These are phyloP conservation scores for Alloteropsis angusta DNA, from an alignment of 202 grass and related monocot species.

Conservation along the genomic window DNA sequence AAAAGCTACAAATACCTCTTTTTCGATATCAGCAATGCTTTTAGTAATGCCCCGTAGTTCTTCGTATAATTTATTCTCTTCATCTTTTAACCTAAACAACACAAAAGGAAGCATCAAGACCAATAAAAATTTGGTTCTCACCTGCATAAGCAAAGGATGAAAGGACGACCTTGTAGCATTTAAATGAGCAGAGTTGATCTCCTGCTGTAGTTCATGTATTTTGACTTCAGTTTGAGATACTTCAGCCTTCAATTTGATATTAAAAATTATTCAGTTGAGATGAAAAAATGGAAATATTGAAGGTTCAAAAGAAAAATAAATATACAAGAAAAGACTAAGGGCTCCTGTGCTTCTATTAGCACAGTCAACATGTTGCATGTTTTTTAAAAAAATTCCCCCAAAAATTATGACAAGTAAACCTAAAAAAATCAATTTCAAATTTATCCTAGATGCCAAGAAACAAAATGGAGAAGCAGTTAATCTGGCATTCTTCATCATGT, in stretches of 20 bases:
- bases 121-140: conserved; percentile 2
- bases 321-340: background rate
- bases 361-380: background rate
- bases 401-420: background rate
- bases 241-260: conserved; percentile 57
- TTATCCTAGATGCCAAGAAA: too few relatives aligned
- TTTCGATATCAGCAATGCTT: conserved; percentile 38
- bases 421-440: background rate
- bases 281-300: background rate
- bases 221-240: conserved; percentile 52
- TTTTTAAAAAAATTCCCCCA: background rate
- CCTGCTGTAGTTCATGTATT: conserved; percentile 45
- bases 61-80: conserved; percentile 45
- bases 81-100: conserved; percentile 54
- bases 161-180: conserved; percentile 53
- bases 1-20: conserved; percentile 39
- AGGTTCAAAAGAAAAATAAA: conserved; percentile 14
- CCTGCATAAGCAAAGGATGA: conserved; percentile 16
- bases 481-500: too few relatives aligned
- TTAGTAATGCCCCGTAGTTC: conserved; percentile 32
- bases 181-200: conserved; percentile 41
- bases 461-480: too few relatives aligned
- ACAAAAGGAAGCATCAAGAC: conserved; percentile 18
- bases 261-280: conserved; percentile 36
- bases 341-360: background rate